Base-by-base conservation (phyloP, 345 rosid genomes). In the Brassica incana region DNA sequence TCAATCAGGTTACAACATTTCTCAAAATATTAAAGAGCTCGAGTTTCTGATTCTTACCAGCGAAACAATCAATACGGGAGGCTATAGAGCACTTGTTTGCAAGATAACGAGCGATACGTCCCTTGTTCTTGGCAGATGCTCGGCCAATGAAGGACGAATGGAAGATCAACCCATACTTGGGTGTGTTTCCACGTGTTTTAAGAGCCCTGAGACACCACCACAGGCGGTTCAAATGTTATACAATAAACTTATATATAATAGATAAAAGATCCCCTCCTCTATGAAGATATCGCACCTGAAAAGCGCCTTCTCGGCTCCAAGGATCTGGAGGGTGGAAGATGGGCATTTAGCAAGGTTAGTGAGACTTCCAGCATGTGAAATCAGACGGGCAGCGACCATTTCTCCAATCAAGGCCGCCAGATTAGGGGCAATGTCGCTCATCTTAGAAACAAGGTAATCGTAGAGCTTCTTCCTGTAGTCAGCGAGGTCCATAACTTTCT, bases 341-440 rank as follows among this genome's bases (percentile, higher is more conserved):
- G 99, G 97, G 85, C 97, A 93, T 74, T 95, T 95, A 3, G 99
- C 98, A 83, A 93, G 89, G 86, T 93, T 95, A 12, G 98, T 90
- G 68, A 95, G 93, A 90, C 98, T 95, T 50, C 99, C 99, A 69
- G 98, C 99, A 87, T 95, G 99, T 67, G 98, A 95, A 61, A 95
- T 93, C 85, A 95, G 76, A 32, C 99, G 93, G 48, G 98, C 99
- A 74, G 91, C 99, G 4, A 95, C 97, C 79, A 95, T 85, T 64
- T 95, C 99, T 61, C 99, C 99, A 69, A 95, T 93, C 87, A 95
- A 87, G 45, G 98, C 90, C 25, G 97, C 92, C 84, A 95, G 80
- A 81, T 95, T 93, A 59, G 98, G 98, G 16, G 98, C 99, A 54
- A 54, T 54, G 60, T 54, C 60, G 60, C 23, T 54, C 60, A 54